These are phyloP conservation scores for Daldinia vernicosa DNA, from an alignment of 495 filamentous ascomycete species.

Conservation along the genomic window DNA sequence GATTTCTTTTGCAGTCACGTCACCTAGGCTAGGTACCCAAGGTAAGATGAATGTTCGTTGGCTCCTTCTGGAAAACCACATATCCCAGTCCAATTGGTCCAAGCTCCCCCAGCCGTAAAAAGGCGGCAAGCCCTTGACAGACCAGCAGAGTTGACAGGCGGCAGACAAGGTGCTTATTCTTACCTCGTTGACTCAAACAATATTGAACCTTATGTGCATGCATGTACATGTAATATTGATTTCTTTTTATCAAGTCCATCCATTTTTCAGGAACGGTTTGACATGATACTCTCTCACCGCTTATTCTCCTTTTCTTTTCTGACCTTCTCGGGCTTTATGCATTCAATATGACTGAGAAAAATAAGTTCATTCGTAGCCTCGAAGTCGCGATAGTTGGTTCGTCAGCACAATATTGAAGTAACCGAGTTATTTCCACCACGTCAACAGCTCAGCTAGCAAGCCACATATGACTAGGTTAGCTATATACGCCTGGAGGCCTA, in stretches of 20 bases:
- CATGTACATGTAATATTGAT: not conserved
- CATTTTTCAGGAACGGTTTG: not conserved
- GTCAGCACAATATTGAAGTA: not conserved
- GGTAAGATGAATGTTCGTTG: constrained; percentile 24
- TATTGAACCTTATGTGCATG: not conserved
- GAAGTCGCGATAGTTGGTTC: not conserved
- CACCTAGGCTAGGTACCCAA: no score
- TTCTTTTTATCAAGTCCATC: constrained; percentile 16
- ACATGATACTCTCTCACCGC: constrained; percentile 32
- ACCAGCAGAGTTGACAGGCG: not conserved
- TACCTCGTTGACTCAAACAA: constrained; percentile 11
- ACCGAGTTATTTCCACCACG: constrained; percentile 13
- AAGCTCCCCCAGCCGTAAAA: constrained; percentile 25
- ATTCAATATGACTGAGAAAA: not conserved
- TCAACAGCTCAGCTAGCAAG: not conserved
- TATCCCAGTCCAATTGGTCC: constrained; percentile 12
- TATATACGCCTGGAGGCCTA: not conserved
- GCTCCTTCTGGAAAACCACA: constrained; percentile 27
- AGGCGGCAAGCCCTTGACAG: constrained; percentile 1
- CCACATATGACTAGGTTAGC: not conserved
- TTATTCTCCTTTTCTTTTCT: constrained; percentile 4
- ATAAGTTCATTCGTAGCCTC: not conserved
- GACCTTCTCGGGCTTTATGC: not conserved
- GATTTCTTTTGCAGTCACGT: constrained; percentile 21
- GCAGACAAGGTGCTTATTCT: constrained; percentile 34